Evolutionary conservation across 2,329 filamentous ascomycete species (phyloP).

Genomic region (Sarocladium strictum): DNA sequence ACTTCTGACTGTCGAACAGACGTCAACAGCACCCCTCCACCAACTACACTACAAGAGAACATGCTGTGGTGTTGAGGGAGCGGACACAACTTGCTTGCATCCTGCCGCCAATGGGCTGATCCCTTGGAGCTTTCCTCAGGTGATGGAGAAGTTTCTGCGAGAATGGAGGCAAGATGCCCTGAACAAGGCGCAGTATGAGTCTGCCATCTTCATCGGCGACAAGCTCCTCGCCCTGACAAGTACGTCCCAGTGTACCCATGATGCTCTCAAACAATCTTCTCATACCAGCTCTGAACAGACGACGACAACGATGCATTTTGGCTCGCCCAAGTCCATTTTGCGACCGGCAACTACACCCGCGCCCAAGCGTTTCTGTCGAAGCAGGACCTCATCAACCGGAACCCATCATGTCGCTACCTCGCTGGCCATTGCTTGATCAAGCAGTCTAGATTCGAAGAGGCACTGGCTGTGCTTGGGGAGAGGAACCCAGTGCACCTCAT

Average conservation of each 20-base stretch:
- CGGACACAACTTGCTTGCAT: not conserved
- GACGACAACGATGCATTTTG: slow-evolving; percentile 93
- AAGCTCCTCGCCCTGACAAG: slow-evolving; percentile 92
- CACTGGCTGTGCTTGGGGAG: slow-evolving; percentile 79
- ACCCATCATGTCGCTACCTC: slow-evolving; percentile 84
- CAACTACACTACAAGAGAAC: not conserved
- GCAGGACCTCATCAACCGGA: slow-evolving; percentile 75
- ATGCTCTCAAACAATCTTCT: not conserved
- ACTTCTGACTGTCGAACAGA: not conserved
- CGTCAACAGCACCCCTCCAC: slow-evolving; percentile 3
- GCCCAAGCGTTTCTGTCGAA: slow-evolving; percentile 81
- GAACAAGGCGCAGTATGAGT: slow-evolving; percentile 93
- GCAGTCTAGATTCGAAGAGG: slow-evolving; percentile 84
- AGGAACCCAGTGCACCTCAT: slow-evolving; percentile 90
- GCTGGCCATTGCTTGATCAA: slow-evolving; percentile 93
- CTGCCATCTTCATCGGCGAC: slow-evolving; percentile 94
- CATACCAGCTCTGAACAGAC: slow-evolving; percentile 45
- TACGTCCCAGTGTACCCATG: slow-evolving; percentile 40
- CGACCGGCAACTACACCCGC: slow-evolving; percentile 88
- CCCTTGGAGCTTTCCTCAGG: not conserved
- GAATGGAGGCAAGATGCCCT: slow-evolving; percentile 94
- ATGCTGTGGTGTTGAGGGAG: not conserved
- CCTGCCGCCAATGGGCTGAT: slow-evolving; percentile 1
- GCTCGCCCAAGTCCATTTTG: slow-evolving; percentile 97
- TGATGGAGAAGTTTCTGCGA: slow-evolving; percentile 88